These are phyloP conservation scores for Ophiocordyceps sinensis DNA, from an alignment of 2,329 filamentous ascomycete genomes.

Conservation along the genomic window DNA sequence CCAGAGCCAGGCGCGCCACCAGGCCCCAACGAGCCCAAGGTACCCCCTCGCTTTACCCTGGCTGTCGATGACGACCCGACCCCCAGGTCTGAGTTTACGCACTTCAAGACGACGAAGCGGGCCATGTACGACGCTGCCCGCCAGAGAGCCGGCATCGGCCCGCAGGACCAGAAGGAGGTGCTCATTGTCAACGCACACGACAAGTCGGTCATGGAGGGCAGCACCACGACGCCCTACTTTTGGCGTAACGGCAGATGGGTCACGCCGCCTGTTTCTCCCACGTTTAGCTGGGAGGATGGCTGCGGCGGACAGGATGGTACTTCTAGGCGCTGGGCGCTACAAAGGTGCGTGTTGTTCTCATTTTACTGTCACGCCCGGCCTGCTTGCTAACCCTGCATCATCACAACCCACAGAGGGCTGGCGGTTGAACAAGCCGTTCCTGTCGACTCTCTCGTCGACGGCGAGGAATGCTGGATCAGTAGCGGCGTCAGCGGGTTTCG, in stretches of 20 bases:
- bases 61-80: conserved; percentile 28
- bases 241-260: conserved; percentile 61
- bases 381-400: neutral
- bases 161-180: conserved; percentile 49
- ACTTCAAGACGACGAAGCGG: conserved; percentile 72
- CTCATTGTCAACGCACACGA: conserved; percentile 50
- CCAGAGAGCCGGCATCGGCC: conserved; percentile 38
- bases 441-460: conserved; percentile 46
- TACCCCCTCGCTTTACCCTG: conserved; percentile 23
- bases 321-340: conserved; percentile 69
- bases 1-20: conserved; percentile 24
- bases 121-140: conserved; percentile 59
- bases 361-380: neutral
- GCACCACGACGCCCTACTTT: conserved; percentile 70
- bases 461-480: conserved; percentile 76
- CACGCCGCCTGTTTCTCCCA: conserved; percentile 51
- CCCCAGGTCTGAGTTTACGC: conserved; percentile 49
- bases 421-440: conserved; percentile 50
- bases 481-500: conserved; percentile 76
- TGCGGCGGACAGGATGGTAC: conserved; percentile 75
- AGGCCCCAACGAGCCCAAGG: conserved; percentile 10
- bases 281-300: conserved; percentile 22
- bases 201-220: conserved; percentile 70
- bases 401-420: conserved; percentile 27
- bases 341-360: conserved; percentile 30